These are phyloP conservation scores for Hymenoscyphus fraxineus DNA, from an alignment of 2,329 filamentous ascomycete genomes.

Conservation along the genomic window DNA sequence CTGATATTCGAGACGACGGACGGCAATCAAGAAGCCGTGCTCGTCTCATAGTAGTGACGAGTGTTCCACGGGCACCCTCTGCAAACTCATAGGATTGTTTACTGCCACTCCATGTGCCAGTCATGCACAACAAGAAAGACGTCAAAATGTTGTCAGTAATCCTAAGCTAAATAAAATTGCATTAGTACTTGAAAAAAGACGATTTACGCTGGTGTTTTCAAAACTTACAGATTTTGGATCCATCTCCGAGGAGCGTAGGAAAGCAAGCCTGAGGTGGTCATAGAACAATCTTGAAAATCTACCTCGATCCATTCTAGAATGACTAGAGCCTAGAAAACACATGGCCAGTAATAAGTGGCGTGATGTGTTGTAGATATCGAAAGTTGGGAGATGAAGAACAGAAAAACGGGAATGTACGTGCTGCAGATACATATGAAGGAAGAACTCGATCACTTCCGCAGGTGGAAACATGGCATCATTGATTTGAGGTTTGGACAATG, in stretches of 20 bases:
- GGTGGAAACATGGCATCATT: slow-evolving; percentile 28
- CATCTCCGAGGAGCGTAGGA: slow-evolving; percentile 23
- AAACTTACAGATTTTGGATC: slow-evolving; percentile 28
- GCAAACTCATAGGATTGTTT: slow-evolving; percentile 32
- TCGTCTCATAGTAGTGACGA: slow-evolving; percentile 28
- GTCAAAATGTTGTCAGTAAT: slow-evolving; percentile 29
- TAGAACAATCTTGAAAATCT: slow-evolving; percentile 30
- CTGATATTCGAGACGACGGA: slow-evolving; percentile 20
- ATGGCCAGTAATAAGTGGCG: slow-evolving; percentile 29
- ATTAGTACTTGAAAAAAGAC: slow-evolving; percentile 9
- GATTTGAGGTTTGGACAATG: slow-evolving; percentile 25
- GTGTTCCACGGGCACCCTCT: slow-evolving; percentile 28
- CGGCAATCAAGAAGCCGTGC: slow-evolving; percentile 30
- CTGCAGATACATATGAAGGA: slow-evolving; percentile 29
- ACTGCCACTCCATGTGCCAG: slow-evolving; percentile 31
- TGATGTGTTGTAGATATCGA: slow-evolving; percentile 26
- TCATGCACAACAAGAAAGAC: slow-evolving; percentile 30
- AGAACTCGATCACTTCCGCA: slow-evolving; percentile 29
- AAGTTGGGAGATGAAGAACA: slow-evolving; percentile 30
- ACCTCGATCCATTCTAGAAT: slow-evolving; percentile 28
- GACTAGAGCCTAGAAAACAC: slow-evolving; percentile 33
- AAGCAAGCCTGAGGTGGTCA: slow-evolving; percentile 27
- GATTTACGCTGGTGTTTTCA: not conserved
- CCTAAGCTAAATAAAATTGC: slow-evolving; percentile 19
- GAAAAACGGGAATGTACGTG: slow-evolving; percentile 31